A percentile compares a stretch with the other conserved stretches of the same genome.
These are phyloP conservation scores for Globisporangium cederbergense DNA, from an alignment of 352 stramenopile genomes.

Conservation along the genomic window DNA sequence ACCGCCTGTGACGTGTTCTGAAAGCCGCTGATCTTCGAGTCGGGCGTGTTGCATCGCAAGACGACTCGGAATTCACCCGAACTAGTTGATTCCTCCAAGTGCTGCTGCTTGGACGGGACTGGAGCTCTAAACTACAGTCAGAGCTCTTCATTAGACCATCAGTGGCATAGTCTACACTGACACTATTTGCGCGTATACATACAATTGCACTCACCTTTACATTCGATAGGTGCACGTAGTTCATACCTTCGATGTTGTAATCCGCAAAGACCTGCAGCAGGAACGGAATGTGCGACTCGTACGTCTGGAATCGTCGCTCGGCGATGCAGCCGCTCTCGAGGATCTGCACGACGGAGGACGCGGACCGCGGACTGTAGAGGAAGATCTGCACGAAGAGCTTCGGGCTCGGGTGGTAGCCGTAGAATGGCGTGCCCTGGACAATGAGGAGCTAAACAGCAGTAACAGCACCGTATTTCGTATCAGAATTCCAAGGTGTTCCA, in stretches of 20 bases:
- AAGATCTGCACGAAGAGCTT: constrained; percentile 89
- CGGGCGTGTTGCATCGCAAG: constrained; percentile 34
- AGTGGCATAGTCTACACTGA: background rate
- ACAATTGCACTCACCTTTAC: constrained; percentile 43
- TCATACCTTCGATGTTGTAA: constrained; percentile 93
- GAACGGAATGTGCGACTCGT: constrained; percentile 88
- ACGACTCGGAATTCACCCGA: constrained; percentile 26
- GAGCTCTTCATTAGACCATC: background rate
- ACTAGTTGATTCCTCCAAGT: constrained; percentile 26
- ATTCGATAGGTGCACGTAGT: constrained; percentile 65
- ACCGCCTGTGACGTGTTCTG: constrained; percentile 18
- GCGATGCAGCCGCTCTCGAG: constrained; percentile 82
- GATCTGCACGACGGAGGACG: constrained; percentile 63
- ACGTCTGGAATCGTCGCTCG: constrained; percentile 77
- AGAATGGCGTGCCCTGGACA: constrained; percentile 86
- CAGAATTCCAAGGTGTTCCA: background rate
- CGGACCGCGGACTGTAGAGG: constrained; percentile 76
- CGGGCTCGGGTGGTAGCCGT: constrained; percentile 75
- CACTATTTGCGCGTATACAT: background rate
- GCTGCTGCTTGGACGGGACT: constrained; percentile 48
- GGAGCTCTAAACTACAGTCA: constrained; percentile 59
- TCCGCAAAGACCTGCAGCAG: constrained; percentile 89
- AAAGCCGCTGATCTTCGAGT: constrained; percentile 33
- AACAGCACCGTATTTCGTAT: background rate
- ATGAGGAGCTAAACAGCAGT: constrained; percentile 63